Conservation (phyloP, 108 stramenopile genomes). For the Fragilaria radians region DNA sequence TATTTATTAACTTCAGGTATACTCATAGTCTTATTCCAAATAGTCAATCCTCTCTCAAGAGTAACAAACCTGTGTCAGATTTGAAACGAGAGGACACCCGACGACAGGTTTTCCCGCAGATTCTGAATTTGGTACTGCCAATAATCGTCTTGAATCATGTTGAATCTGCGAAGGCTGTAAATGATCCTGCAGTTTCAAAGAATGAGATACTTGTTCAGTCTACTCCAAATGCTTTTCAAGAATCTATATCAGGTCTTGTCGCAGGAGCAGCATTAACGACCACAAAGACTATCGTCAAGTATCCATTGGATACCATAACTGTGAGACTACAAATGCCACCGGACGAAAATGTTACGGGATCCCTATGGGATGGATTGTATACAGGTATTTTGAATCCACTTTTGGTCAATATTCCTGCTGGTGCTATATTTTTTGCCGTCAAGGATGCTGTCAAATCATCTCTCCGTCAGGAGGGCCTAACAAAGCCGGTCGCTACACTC, state of each 20-base stretch:
- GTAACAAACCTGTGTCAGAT: no score
- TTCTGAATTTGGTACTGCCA: no score
- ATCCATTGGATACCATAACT: conserved; percentile 75
- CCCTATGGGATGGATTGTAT: conserved; percentile 50
- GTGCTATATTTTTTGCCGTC: conserved; percentile 75
- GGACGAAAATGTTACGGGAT: conserved; percentile 1
- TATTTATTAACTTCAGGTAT: no score
- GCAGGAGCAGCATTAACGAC: conserved; percentile 55
- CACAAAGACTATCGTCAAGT: conserved; percentile 73
- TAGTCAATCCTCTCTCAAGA: no score
- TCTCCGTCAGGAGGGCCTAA: conserved; percentile 18
- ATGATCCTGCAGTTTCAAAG: no score
- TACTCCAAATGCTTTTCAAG: conserved; percentile 30
- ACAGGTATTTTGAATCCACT: conserved; percentile 51
- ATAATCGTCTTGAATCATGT: no score
- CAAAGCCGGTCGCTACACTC: conserved; percentile 49
- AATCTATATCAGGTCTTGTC: conserved; percentile 72
- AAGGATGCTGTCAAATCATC: conserved; percentile 61
- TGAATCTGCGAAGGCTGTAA: no score
- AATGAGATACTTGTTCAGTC: no score
- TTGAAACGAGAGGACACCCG: no score
- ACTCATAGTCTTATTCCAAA: no score
- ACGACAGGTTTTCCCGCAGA: no score
- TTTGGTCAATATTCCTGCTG: conserved; percentile 65
- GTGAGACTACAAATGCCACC: conserved; percentile 78